phyloP scores from a whole-genome alignment of 345 rosid species.

The Raphanus sativus region DNA sequence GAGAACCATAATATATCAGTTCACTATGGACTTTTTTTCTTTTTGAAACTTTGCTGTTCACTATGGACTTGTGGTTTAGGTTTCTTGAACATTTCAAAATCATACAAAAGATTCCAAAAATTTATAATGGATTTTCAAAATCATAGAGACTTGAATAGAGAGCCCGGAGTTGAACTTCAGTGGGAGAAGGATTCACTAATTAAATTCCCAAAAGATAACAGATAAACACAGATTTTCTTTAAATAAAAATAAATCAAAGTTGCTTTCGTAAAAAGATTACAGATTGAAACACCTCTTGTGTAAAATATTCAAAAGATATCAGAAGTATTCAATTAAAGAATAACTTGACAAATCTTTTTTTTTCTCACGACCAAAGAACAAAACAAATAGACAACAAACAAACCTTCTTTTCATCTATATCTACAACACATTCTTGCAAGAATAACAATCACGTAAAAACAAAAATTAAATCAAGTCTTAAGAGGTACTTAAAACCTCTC shows the following conservation, averaged over 20 bases:
- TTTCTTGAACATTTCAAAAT: too few relatives aligned
- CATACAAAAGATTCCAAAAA: too few relatives aligned
- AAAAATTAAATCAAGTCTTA: conserved; percentile 30
- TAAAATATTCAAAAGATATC: conserved; percentile 27
- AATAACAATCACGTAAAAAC: conserved; percentile 8
- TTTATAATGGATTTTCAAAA: too few relatives aligned
- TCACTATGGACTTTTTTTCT: too few relatives aligned
- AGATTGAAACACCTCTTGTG: conserved; percentile 22
- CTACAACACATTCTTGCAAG: conserved; percentile 44
- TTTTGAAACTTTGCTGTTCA: too few relatives aligned
- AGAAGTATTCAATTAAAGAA: conserved; percentile 36
- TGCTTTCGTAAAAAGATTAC: conserved; percentile 15
- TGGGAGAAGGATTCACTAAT: background rate
- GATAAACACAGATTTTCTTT: background rate
- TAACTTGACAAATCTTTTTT: conserved; percentile 10
- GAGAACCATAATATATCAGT: too few relatives aligned
- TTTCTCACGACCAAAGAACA: conserved; percentile 36
- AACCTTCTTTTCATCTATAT: conserved; percentile 36
- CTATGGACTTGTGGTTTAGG: too few relatives aligned
- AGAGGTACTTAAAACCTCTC: conserved; percentile 11
- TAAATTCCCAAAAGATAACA: background rate
- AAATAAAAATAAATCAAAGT: conserved; percentile 8
- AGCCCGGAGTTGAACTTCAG: too few relatives aligned
- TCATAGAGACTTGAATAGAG: background rate
- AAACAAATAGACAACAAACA: conserved; percentile 38